phyloP scores from a whole-genome alignment of 352 stramenopile genomes.

The Phytophthora parvispora region DNA sequence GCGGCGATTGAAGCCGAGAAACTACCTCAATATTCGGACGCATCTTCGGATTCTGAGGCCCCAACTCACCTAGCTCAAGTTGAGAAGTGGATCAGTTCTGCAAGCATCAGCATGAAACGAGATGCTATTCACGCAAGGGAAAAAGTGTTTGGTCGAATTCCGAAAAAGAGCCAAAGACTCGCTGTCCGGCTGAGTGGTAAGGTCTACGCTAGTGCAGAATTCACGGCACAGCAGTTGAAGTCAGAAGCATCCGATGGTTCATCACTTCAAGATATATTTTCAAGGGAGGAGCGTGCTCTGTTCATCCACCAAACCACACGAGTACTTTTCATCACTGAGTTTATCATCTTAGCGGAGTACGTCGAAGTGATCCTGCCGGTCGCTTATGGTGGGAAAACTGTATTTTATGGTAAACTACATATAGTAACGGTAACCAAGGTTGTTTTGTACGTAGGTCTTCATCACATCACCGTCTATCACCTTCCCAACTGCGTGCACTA shows the following conservation, averaged over 20 bases:
- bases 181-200: neutral
- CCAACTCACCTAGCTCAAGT: neutral
- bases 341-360: conserved; percentile 40
- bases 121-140: neutral
- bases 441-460: conserved; percentile 1
- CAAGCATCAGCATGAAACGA: neutral
- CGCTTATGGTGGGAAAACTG: conserved; percentile 25
- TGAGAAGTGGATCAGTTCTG: conserved; percentile 2
- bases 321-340: conserved; percentile 43
- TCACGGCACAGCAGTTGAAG: neutral
- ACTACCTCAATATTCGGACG: neutral
- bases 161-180: neutral
- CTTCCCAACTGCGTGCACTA: conserved; percentile 23
- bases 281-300: conserved; percentile 8
- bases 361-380: conserved; percentile 36
- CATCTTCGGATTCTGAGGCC: neutral
- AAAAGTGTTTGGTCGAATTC: neutral
- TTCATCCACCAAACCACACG: conserved; percentile 31
- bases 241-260: neutral
- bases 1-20: neutral
- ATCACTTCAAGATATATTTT: conserved; percentile 2
- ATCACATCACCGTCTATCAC: conserved; percentile 3
- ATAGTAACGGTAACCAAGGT: neutral
- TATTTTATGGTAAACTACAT: too few species aligned
- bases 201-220: neutral